Evolutionary conservation across 495 filamentous ascomycete genomes (phyloP), one percentile per base, ranked within the genome.

Genomic region (Rhypophila decipiens): DNA sequence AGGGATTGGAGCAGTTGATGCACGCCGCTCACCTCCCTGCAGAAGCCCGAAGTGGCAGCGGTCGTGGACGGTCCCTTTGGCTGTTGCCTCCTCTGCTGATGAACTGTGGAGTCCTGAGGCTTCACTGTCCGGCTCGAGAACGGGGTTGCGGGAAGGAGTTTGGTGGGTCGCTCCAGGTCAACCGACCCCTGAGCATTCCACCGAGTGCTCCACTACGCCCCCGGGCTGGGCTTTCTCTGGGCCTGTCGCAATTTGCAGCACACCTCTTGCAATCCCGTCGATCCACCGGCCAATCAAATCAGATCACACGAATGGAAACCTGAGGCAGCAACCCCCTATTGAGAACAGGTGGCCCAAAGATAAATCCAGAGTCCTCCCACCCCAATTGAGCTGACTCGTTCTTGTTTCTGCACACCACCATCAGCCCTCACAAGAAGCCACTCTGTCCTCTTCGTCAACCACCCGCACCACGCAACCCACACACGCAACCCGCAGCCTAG

Each of bases 291-390:
- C 60, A 65, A 65, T 63, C 55, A 65, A 19, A 13, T 19, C 27
- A 7, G 24, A 29, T 21, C 1, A n/a, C 2, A 1, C 22, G 39
- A 49, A 39, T 46, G 37, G 4, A 18, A 47, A 60, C 60, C 63
- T 64, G 27, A 64, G 63, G 63, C 60, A 44, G 2, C 12, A 17
- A n/a, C 42, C 49, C 51, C n/a, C 58, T 37, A 53, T 51, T 51
- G 36, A 35, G 49, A 37, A 57, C 42, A 59, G 52, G 60, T 64
- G 56, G 33, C 56, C 63, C 56, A 51, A 62, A 64, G 55, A 64
- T 64, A 66, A 64, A 64, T 56, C 58, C 52, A 52, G 42, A 49
- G 50, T 34, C 46, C 50, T 46, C 52, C 60, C 56, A 53, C 49
- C 50, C 42, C 23, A 38, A 36, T 7, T 13, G 13, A 7, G 27